These are phyloP conservation scores for Asterophora parasitica DNA, from an alignment of 768 basidiomycete genomes.

Conservation along the genomic window DNA sequence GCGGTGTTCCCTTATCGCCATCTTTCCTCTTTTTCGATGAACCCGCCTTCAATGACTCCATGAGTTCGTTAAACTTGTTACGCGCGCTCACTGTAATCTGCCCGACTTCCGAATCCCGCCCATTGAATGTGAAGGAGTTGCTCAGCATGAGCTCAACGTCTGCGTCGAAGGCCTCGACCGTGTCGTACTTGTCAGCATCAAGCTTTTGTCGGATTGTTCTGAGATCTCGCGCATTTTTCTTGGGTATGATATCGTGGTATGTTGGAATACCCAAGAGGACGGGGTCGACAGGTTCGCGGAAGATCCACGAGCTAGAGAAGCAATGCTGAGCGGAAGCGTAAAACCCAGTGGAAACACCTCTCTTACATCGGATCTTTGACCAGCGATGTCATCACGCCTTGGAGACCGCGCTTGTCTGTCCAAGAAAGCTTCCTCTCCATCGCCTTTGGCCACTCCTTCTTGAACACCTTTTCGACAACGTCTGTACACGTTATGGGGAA, in stretches of 20 bases:
- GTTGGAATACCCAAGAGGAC: constrained; percentile 75
- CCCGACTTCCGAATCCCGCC: constrained; percentile 75
- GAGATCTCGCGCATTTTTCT: constrained; percentile 84
- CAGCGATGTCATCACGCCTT: constrained; percentile 63
- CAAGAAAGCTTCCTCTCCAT: constrained; percentile 68
- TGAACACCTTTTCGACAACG: constrained; percentile 67
- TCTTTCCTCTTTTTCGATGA: constrained; percentile 72
- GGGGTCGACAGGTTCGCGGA: constrained; percentile 88
- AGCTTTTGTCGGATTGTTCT: constrained; percentile 76
- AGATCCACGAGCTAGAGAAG: constrained; percentile 59
- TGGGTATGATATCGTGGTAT: constrained; percentile 83
- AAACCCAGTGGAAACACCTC: neutral
- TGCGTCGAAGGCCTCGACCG: constrained; percentile 71
- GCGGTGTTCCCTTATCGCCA: constrained; percentile 56
- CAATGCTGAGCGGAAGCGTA: constrained; percentile 8
- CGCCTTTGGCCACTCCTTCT: constrained; percentile 82
- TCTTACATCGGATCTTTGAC: constrained; percentile 64
- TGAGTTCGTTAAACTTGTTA: constrained; percentile 50
- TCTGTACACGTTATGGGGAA: constrained; percentile 71
- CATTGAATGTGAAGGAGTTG: constrained; percentile 90
- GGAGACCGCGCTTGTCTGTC: constrained; percentile 77
- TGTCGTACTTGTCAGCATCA: constrained; percentile 78
- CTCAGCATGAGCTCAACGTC: constrained; percentile 85
- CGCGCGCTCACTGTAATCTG: constrained; percentile 46
- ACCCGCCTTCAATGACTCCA: constrained; percentile 44